Conservation (phyloP, 2,329 filamentous ascomycete species). For the Alternaria sp. region DNA sequence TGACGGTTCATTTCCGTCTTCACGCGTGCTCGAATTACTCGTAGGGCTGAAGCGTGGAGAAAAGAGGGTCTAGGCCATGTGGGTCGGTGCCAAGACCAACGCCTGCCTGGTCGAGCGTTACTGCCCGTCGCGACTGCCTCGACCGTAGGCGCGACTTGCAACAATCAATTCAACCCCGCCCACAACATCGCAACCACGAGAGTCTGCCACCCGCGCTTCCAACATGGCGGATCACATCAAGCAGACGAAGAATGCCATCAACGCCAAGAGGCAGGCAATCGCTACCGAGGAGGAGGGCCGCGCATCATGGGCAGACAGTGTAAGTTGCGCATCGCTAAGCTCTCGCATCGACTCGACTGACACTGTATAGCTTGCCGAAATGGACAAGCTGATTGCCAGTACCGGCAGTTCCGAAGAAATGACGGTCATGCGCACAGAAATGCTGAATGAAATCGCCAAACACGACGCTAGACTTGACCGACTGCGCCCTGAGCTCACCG, state of each 20-base stretch:
- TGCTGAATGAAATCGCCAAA: slow-evolving; percentile 81
- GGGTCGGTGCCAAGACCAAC: slow-evolving; percentile 26
- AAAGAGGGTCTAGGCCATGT: slow-evolving; percentile 19
- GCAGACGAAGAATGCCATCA: slow-evolving; percentile 40
- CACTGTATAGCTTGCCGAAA: slow-evolving; percentile 57
- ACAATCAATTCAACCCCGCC: background rate
- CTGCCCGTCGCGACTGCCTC: slow-evolving; percentile 22
- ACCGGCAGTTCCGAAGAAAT: slow-evolving; percentile 84
- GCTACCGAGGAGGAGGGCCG: slow-evolving; percentile 31
- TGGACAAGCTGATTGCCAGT: slow-evolving; percentile 78
- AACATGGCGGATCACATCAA: slow-evolving; percentile 39
- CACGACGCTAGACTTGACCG: slow-evolving; percentile 74
- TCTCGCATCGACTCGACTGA: slow-evolving; percentile 7
- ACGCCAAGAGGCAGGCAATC: slow-evolving; percentile 38
- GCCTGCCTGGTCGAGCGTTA: slow-evolving; percentile 23
- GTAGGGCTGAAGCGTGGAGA: slow-evolving; percentile 29
- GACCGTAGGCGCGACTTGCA: slow-evolving; percentile 14
- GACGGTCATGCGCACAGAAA: slow-evolving; percentile 79
- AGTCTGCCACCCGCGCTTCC: background rate
- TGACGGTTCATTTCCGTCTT: background rate
- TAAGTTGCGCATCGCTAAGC: slow-evolving; percentile 8
- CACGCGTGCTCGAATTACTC: background rate
- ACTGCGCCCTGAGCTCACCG: slow-evolving; percentile 70
- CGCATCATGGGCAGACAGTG: slow-evolving; percentile 28
- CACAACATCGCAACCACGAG: slow-evolving; percentile 11